These are phyloP conservation scores for Citrus medica DNA, from an alignment of 345 rosid genomes.

Conservation along the genomic window DNA sequence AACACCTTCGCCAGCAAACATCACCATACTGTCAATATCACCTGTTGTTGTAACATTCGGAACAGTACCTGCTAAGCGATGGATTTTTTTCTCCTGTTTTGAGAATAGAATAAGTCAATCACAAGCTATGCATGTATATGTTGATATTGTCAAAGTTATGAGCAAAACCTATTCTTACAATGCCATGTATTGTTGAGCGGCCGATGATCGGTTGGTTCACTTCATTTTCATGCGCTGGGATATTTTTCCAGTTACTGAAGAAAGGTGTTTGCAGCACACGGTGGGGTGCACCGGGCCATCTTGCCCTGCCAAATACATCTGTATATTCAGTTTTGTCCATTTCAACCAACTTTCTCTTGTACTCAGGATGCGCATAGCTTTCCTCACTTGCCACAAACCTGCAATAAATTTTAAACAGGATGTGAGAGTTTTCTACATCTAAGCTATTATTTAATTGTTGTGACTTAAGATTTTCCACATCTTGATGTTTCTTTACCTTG, in stretches of 20 bases:
- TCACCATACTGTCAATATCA: slow-evolving; percentile 82
- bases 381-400: slow-evolving; percentile 85
- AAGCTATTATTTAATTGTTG: neutral
- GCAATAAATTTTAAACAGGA: slow-evolving; percentile 6
- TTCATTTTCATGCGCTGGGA: slow-evolving; percentile 55
- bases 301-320: slow-evolving; percentile 70
- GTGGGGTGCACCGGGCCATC: slow-evolving; percentile 87
- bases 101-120: neutral
- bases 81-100: slow-evolving; percentile 71
- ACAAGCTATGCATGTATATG: neutral
- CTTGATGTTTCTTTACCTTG: neutral
- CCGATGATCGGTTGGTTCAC: slow-evolving; percentile 75
- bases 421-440: too few species aligned
- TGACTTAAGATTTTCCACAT: neutral
- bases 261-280: slow-evolving; percentile 71
- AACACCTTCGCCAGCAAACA: slow-evolving; percentile 89
- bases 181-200: slow-evolving; percentile 54
- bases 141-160: neutral
- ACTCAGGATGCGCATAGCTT: slow-evolving; percentile 78
- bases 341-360: slow-evolving; percentile 71
- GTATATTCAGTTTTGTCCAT: slow-evolving; percentile 67
- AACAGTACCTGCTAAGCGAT: slow-evolving; percentile 62
- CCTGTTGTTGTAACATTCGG: slow-evolving; percentile 68
- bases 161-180: slow-evolving; percentile 34
- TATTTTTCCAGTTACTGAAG: slow-evolving; percentile 59